Evolutionary conservation across 2,329 filamentous ascomycete species (phyloP).

Genomic region (Botrytis tulipae): DNA sequence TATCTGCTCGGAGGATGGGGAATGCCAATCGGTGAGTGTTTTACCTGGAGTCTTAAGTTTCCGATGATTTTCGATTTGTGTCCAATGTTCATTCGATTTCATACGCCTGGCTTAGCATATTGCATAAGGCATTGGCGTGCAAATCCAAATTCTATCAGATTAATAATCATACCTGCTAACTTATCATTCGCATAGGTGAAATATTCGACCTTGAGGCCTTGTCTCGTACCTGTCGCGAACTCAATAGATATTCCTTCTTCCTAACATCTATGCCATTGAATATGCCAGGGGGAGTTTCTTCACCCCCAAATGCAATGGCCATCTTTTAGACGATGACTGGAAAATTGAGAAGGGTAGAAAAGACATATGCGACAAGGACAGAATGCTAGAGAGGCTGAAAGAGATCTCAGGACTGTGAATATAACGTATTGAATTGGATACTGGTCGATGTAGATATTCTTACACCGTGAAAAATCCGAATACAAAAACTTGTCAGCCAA

Average conservation of each 20-base stretch:
- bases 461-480: background rate
- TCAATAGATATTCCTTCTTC: conserved; percentile 58
- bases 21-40: conserved; percentile 29
- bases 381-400: background rate
- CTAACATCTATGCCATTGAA: conserved; percentile 60
- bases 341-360: background rate
- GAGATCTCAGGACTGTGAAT: too few species aligned
- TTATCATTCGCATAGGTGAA: conserved; percentile 35
- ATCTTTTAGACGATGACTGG: conserved; percentile 20
- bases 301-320: conserved; percentile 35
- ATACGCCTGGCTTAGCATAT: background rate
- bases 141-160: too few species aligned
- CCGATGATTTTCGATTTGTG: background rate
- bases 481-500: background rate
- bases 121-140: too few species aligned
- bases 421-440: background rate
- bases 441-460: background rate
- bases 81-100: background rate
- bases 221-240: conserved; percentile 49
- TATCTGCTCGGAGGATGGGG: conserved; percentile 14
- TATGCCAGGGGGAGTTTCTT: conserved; percentile 32
- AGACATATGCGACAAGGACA: background rate
- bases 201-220: conserved; percentile 37
- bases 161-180: background rate
- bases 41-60: background rate